Conservation (phyloP, 202 grass and related monocot species). For the Setaria italica region DNA sequence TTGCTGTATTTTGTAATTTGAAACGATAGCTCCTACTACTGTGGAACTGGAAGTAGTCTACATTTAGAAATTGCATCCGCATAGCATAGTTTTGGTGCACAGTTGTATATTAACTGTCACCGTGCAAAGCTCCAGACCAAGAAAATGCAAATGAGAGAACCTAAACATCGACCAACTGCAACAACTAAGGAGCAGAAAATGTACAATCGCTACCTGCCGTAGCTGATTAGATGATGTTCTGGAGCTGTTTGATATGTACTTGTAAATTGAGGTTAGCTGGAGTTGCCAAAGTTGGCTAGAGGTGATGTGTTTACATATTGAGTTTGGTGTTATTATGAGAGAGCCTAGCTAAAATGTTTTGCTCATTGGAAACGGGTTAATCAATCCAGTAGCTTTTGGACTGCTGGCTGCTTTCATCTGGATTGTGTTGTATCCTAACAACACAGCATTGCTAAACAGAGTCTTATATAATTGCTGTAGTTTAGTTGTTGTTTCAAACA, state of each 20-base stretch:
- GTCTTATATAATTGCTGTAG: background rate
- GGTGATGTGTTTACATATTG: background rate
- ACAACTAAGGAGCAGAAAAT: background rate
- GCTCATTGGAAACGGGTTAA: background rate
- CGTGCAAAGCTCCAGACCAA: background rate
- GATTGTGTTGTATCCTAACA: background rate
- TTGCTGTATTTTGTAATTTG: background rate
- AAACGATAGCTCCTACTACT: background rate
- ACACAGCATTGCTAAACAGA: background rate
- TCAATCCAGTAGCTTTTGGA: background rate
- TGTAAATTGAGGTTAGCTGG: constrained; percentile 19
- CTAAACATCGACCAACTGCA: background rate
- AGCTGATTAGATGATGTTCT: background rate
- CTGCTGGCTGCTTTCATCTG: background rate
- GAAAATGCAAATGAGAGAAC: background rate
- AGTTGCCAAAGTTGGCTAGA: background rate
- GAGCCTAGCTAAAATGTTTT: background rate
- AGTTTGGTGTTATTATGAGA: background rate
- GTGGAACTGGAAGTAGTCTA: constrained; percentile 5
- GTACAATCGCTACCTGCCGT: background rate
- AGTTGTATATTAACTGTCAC: background rate
- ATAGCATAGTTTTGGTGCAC: background rate
- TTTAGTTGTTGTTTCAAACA: background rate
- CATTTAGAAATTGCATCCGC: constrained; percentile 16
- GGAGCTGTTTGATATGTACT: constrained; percentile 18